These are phyloP conservation scores for Salvia miltiorrhiza DNA, from an alignment of 257 asterid genomes.

Conservation along the genomic window DNA sequence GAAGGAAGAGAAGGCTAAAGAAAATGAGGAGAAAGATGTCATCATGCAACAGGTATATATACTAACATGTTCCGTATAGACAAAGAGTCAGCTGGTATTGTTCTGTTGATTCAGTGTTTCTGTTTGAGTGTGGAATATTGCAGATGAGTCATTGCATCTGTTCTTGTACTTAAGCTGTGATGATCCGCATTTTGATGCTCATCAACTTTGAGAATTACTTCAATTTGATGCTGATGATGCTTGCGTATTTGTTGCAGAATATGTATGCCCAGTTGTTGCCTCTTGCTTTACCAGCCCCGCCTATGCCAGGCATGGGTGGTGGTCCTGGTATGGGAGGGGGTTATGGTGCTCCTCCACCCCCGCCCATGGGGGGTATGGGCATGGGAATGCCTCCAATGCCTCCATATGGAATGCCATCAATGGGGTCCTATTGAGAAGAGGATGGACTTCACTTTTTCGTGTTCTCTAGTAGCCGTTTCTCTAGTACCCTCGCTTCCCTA, in stretches of 20 bases:
- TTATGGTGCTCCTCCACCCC: constrained; percentile 32
- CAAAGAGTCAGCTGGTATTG: background rate
- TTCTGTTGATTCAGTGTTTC: background rate
- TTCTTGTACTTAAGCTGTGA: background rate
- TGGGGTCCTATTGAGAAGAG: constrained; percentile 45
- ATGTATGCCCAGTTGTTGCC: constrained; percentile 59
- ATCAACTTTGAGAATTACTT: background rate
- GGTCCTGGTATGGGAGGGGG: constrained; percentile 51
- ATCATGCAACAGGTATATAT: constrained; percentile 47
- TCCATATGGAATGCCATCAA: constrained; percentile 52
- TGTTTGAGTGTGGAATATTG: too few relatives aligned
- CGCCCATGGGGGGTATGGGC: constrained; percentile 55
- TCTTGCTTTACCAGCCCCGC: constrained; percentile 58
- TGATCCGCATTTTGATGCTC: background rate
- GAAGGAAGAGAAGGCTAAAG: constrained; percentile 54
- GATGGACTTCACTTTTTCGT: background rate
- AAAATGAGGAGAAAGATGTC: constrained; percentile 47
- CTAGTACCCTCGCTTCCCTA: background rate
- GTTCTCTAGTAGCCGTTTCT: constrained; percentile 21
- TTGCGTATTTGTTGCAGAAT: constrained; percentile 35
- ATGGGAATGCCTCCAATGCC: constrained; percentile 70
- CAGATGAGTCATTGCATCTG: background rate
- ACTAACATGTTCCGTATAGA: background rate
- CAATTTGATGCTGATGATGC: background rate
- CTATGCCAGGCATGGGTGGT: constrained; percentile 58